Evolutionary conservation across 345 rosid genomes (phyloP).

Genomic region (Toxicodendron radicans): DNA sequence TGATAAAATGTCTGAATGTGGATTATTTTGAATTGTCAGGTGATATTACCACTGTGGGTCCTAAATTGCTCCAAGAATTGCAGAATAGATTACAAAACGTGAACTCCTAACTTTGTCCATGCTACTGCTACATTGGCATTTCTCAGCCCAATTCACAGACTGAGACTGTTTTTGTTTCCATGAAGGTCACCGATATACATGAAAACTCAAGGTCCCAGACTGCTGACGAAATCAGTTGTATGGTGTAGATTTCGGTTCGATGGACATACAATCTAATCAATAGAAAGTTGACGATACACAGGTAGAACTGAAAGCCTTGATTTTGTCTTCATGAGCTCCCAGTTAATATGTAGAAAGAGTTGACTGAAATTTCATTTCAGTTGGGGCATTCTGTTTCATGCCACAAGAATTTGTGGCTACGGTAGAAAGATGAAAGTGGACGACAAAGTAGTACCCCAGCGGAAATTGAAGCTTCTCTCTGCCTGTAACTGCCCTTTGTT

Average conservation of each 20-base stretch:
- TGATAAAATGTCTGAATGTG: not conserved
- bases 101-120: not conserved
- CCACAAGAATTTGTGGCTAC: not conserved
- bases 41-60: conserved; percentile 22
- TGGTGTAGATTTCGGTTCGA: not conserved
- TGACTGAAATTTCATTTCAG: not conserved
- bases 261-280: not conserved
- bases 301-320: not conserved
- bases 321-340: not conserved
- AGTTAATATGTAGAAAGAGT: not conserved
- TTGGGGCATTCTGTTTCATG: not conserved
- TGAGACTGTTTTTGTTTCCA: not conserved
- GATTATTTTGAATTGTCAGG: conserved; percentile 14
- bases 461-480: not conserved
- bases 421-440: not conserved
- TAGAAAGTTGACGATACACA: not conserved
- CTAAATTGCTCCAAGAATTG: conserved; percentile 24
- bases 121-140: not conserved
- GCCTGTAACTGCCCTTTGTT: not conserved
- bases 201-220: not conserved
- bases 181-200: not conserved
- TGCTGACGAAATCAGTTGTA: not conserved
- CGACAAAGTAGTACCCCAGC: not conserved
- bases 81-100: not conserved
- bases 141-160: not conserved